These are phyloP conservation scores for Globisporangium polare DNA, from an alignment of 352 stramenopile species.

Conservation along the genomic window DNA sequence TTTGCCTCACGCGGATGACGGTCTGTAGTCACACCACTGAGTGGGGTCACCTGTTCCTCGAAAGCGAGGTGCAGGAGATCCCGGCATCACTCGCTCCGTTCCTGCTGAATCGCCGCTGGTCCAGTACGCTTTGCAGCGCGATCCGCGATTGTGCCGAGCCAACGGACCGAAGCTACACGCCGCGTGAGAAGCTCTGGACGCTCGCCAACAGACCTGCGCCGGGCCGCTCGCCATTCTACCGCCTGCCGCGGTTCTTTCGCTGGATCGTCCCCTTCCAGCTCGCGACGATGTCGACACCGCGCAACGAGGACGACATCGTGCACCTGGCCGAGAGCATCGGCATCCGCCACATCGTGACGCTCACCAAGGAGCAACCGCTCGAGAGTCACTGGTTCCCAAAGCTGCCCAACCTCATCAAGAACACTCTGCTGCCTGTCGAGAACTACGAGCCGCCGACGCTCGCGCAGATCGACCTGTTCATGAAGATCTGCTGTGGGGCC, in stretches of 20 bases:
- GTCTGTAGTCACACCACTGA: slow-evolving; percentile 25
- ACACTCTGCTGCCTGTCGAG: slow-evolving; percentile 45
- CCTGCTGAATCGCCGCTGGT: slow-evolving; percentile 23
- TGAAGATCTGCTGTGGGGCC: slow-evolving; percentile 27
- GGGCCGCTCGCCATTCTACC: slow-evolving; percentile 12
- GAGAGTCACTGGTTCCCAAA: slow-evolving; percentile 25
- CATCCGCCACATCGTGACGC: slow-evolving; percentile 32
- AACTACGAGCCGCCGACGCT: slow-evolving; percentile 55
- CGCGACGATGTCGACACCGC: slow-evolving; percentile 36
- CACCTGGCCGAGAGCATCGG: slow-evolving; percentile 25
- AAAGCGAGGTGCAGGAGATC: slow-evolving; percentile 27
- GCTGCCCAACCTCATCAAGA: slow-evolving; percentile 16
- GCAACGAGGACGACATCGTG: slow-evolving; percentile 27
- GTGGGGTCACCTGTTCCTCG: slow-evolving; percentile 28
- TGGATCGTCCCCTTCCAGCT: slow-evolving; percentile 44
- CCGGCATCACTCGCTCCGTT: slow-evolving; percentile 13
- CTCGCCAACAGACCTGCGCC: background rate
- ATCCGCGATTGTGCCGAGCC: background rate
- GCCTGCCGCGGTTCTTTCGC: slow-evolving; percentile 40
- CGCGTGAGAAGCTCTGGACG: slow-evolving; percentile 11
- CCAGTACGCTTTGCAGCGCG: slow-evolving; percentile 1
- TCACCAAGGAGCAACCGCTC: slow-evolving; percentile 36
- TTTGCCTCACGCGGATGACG: slow-evolving; percentile 20
- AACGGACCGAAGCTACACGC: background rate
- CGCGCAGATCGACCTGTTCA: slow-evolving; percentile 61